Conservation (phyloP, 208 protist genomes). For the Trypanosomatidae sp. region DNA sequence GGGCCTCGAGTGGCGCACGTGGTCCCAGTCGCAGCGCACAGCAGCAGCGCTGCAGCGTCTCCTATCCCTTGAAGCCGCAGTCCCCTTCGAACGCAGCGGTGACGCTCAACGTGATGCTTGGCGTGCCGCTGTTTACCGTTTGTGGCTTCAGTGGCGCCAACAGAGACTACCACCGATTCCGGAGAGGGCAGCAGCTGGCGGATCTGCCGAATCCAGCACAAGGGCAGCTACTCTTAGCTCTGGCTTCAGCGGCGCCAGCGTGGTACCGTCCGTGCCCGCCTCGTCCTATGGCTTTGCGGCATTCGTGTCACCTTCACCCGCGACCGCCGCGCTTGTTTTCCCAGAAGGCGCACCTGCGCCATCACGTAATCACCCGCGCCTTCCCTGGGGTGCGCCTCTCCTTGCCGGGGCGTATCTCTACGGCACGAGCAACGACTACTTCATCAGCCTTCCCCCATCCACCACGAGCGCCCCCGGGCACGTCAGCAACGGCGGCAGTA, state of each 20-base stretch:
- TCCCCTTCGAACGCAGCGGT: constrained; percentile 47
- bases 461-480: constrained; percentile 6
- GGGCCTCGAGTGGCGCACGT: constrained; percentile 74
- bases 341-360: background rate
- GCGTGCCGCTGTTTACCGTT: constrained; percentile 24
- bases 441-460: constrained; percentile 35
- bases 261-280: background rate
- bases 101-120: constrained; percentile 21
- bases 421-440: constrained; percentile 71
- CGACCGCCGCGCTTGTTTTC: background rate
- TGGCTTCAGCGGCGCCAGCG: background rate
- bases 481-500: constrained; percentile 4
- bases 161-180: background rate
- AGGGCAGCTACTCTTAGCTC: background rate
- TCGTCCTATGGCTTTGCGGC: background rate
- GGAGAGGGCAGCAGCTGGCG: background rate
- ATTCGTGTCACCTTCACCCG: background rate
- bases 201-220: background rate
- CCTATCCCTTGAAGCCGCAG: constrained; percentile 63
- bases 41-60: constrained; percentile 68
- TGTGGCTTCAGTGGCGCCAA: constrained; percentile 49
- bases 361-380: constrained; percentile 3
- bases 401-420: constrained; percentile 60
- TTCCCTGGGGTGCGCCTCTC: constrained; percentile 68
- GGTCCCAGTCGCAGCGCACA: constrained; percentile 60